phyloP scores from a whole-genome alignment of 2,329 filamentous ascomycete species.

The Colletotrichum orbiculare region DNA sequence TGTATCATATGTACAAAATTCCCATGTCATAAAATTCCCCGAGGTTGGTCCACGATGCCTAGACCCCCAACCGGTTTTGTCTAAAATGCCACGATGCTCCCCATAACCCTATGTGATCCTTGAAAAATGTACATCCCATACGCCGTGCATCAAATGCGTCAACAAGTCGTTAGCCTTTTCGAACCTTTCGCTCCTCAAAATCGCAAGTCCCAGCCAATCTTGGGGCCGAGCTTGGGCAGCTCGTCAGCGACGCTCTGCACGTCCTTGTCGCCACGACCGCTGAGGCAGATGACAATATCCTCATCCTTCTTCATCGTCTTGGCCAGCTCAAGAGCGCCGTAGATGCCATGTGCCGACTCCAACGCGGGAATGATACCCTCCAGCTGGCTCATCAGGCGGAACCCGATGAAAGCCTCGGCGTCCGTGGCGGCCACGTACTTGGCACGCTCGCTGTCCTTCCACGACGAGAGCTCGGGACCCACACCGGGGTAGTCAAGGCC shows the following conservation, averaged over 20 bases:
- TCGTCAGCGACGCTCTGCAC: conserved; percentile 98
- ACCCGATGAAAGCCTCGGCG: conserved; percentile 87
- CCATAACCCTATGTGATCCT: neutral
- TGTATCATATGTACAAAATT: conserved; percentile 38
- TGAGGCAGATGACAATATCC: conserved; percentile 93
- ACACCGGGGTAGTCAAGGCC: conserved; percentile 98
- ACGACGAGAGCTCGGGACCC: conserved; percentile 88
- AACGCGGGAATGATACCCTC: conserved; percentile 98
- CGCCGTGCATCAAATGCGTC: conserved; percentile 11
- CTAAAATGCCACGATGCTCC: conserved; percentile 15
- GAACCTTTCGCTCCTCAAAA: conserved; percentile 55
- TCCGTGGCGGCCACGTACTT: conserved; percentile 93
- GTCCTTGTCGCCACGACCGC: conserved; percentile 96
- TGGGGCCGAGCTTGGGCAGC: conserved; percentile 85
- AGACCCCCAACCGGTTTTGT: neutral
- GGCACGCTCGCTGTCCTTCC: conserved; percentile 91
- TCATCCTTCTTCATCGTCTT: conserved; percentile 91
- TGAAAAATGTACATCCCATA: neutral
- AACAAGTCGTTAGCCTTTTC: conserved; percentile 6
- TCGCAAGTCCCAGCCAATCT: conserved; percentile 81
- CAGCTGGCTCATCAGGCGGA: conserved; percentile 84
- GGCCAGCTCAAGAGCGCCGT: conserved; percentile 86
- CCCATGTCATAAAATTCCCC: conserved; percentile 8
- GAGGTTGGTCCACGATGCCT: neutral
- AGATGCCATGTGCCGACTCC: conserved; percentile 93